phyloP scores from a whole-genome alignment of 768 basidiomycete genomes.

The Myochromella boudieri region DNA sequence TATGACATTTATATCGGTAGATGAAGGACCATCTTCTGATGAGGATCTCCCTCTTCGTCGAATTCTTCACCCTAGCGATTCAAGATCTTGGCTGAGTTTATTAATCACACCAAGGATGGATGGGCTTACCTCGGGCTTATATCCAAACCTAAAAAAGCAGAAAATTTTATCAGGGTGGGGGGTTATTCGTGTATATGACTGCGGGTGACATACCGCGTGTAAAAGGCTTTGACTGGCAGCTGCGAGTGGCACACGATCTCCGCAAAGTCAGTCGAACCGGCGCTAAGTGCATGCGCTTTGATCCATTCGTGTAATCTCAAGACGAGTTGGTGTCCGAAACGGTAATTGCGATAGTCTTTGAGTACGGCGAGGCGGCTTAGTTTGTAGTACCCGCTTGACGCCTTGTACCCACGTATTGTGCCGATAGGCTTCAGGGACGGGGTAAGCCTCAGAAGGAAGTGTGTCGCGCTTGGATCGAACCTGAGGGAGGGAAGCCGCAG shows the following conservation, averaged over 20 bases:
- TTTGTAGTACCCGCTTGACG: constrained; percentile 58
- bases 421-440: constrained; percentile 66
- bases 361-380: constrained; percentile 71
- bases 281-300: constrained; percentile 37
- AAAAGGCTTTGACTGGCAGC: constrained; percentile 69
- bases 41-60: constrained; percentile 82
- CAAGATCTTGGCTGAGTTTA: constrained; percentile 22
- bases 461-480: constrained; percentile 60
- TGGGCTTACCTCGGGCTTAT: constrained; percentile 57
- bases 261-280: constrained; percentile 25
- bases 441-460: constrained; percentile 69
- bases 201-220: constrained; percentile 59
- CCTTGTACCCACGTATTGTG: constrained; percentile 57
- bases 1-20: constrained; percentile 36
- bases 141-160: constrained; percentile 57
- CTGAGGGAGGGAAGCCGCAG: constrained; percentile 31
- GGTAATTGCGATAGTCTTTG: constrained; percentile 59
- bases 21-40: constrained; percentile 76
- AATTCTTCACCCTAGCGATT: constrained; percentile 63
- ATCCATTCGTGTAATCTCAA: constrained; percentile 61
- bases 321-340: constrained; percentile 70
- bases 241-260: constrained; percentile 69
- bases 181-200: constrained; percentile 7
- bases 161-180: constrained; percentile 18
- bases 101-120: constrained; percentile 17